These are phyloP conservation scores for Anaeromyces robustus DNA, from an alignment of 192 early-diverging fungal genomes.

Conservation along the genomic window DNA sequence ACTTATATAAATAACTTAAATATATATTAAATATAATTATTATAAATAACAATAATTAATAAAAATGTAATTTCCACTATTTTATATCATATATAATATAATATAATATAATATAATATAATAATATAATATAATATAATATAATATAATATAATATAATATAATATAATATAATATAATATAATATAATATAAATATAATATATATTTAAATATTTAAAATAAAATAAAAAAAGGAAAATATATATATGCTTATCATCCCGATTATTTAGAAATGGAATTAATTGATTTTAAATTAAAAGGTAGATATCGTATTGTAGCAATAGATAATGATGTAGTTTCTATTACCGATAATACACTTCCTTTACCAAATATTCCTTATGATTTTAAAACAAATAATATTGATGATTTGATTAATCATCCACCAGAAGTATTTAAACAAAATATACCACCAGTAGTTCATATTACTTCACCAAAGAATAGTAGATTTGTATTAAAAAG, in stretches of 20 bases:
- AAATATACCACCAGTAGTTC: conserved; percentile 43
- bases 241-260: conserved; percentile 48
- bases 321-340: conserved; percentile 72
- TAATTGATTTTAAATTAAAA: conserved; percentile 81
- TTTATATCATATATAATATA: no score
- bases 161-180: no score
- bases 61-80: no score
- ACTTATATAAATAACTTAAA: no score
- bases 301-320: conserved; percentile 70
- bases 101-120: no score
- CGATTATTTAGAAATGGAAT: conserved; percentile 63
- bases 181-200: no score
- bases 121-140: no score
- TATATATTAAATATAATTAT: conserved; percentile 15
- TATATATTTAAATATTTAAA: neutral
- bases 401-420: conserved; percentile 4
- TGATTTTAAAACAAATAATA: conserved; percentile 4
- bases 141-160: no score
- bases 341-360: conserved; percentile 58
- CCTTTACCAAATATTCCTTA: conserved; percentile 43
- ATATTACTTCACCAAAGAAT: conserved; percentile 81
- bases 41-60: conserved; percentile 7
- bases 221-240: conserved; percentile 15
- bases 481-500: conserved; percentile 50
- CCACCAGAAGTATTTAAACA: conserved; percentile 11